A percentile compares a stretch with the other conserved stretches of the same genome.
phyloP scores from a whole-genome alignment of 2,329 filamentous ascomycete species.

The Phoma herbarum region DNA sequence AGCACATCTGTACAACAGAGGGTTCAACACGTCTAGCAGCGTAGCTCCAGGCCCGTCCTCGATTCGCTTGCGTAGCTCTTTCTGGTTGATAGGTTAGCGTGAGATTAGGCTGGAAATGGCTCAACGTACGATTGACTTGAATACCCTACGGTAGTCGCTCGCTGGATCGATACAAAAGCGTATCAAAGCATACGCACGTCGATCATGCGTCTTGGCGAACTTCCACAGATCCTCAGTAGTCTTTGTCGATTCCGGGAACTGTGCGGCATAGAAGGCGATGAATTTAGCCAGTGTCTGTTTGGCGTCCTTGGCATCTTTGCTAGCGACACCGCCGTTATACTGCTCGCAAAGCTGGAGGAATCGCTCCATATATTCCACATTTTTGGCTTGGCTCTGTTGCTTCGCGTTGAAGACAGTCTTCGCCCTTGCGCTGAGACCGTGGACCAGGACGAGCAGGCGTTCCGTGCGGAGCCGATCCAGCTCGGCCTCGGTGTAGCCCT shows the following conservation, averaged over 20 bases:
- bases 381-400: conserved; percentile 78
- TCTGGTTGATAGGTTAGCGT: conserved; percentile 51
- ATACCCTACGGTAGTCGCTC: conserved; percentile 90
- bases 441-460: conserved; percentile 82
- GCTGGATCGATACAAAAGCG: conserved; percentile 84
- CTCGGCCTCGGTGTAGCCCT: conserved; percentile 61
- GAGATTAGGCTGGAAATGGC: background rate
- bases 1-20: conserved; percentile 83
- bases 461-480: conserved; percentile 82
- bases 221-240: conserved; percentile 82
- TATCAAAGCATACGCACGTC: conserved; percentile 87
- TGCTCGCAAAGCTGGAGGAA: conserved; percentile 86
- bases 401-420: conserved; percentile 90
- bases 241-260: conserved; percentile 77
- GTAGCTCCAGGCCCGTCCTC: conserved; percentile 70
- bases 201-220: conserved; percentile 90
- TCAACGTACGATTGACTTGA: conserved; percentile 72
- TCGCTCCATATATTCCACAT: conserved; percentile 76
- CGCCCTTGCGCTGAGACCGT: conserved; percentile 77
- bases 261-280: conserved; percentile 75
- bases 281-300: conserved; percentile 76
- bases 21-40: conserved; percentile 80
- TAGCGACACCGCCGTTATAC: conserved; percentile 86
- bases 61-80: conserved; percentile 84
- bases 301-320: conserved; percentile 71